These are phyloP conservation scores for Aspergillus taichungensis DNA, from an alignment of 495 filamentous ascomycete species.

Conservation along the genomic window DNA sequence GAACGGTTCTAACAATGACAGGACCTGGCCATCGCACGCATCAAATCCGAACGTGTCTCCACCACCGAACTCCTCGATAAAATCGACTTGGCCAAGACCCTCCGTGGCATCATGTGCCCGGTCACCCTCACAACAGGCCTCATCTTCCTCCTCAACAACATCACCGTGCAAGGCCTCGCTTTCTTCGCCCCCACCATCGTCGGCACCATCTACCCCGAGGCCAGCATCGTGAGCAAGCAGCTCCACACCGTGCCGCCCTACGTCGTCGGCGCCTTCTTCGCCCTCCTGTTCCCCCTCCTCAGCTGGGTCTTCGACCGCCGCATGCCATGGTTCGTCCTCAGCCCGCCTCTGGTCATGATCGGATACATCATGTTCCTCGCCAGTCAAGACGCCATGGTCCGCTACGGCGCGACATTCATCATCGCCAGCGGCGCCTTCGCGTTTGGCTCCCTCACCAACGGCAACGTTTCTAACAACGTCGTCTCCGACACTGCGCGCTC, in stretches of 20 bases:
- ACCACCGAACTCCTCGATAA: conserved; percentile 53
- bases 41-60: conserved; percentile 56
- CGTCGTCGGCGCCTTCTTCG: conserved; percentile 59
- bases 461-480: conserved; percentile 60
- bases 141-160: conserved; percentile 47
- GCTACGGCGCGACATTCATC: conserved; percentile 67
- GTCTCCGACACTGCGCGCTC: conserved; percentile 60
- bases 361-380: conserved; percentile 70
- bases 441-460: conserved; percentile 55
- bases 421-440: conserved; percentile 49
- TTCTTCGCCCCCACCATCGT: conserved; percentile 71
- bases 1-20: too few relatives aligned
- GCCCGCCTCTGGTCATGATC: conserved; percentile 48
- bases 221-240: conserved; percentile 48
- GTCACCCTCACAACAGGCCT: conserved; percentile 38
- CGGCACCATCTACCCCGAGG: conserved; percentile 48
- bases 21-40: conserved; percentile 49
- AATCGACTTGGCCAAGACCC: conserved; percentile 33
- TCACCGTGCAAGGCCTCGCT: conserved; percentile 49
- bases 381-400: conserved; percentile 37
- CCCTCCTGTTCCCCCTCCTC: conserved; percentile 50
- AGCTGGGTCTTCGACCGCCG: conserved; percentile 51
- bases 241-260: conserved; percentile 67
- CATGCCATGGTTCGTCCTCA: conserved; percentile 34
- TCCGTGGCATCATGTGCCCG: conserved; percentile 42